A percentile compares a stretch with the other conserved stretches of the same genome.
These are phyloP conservation scores for Cadophora malorum DNA, from an alignment of 2,329 filamentous ascomycete species.

Conservation along the genomic window DNA sequence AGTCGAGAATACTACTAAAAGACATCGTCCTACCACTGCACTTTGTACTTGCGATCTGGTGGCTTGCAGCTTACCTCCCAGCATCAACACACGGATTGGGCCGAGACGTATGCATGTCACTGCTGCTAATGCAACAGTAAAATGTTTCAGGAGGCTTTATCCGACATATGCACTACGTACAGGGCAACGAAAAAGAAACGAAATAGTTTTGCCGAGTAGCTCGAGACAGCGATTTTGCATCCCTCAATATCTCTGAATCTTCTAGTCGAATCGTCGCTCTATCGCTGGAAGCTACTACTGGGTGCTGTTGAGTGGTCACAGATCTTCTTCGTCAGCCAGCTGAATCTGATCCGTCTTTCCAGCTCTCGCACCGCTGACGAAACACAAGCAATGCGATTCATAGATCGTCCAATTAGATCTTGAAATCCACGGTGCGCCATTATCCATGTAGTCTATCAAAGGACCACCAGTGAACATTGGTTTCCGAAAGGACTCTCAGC, in stretches of 20 bases:
- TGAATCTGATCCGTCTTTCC: constrained; percentile 9
- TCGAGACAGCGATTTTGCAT: not conserved
- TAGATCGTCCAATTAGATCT: constrained; percentile 16
- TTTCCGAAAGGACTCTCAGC: not conserved
- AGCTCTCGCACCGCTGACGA: constrained; percentile 8
- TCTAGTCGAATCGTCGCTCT: not conserved
- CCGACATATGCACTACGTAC: not conserved
- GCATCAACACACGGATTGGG: not conserved
- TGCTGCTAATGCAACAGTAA: constrained; percentile 2
- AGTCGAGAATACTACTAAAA: no score
- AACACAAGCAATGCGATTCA: constrained; percentile 9
- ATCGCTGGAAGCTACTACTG: not conserved
- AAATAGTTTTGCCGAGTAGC: not conserved
- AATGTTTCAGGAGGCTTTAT: constrained; percentile 10
- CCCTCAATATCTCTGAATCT: not conserved
- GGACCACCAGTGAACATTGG: no score
- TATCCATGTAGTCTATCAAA: constrained; percentile 6
- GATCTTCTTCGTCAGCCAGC: constrained; percentile 12
- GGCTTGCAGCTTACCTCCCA: not conserved
- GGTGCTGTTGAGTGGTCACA: not conserved
- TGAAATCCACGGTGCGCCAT: not conserved
- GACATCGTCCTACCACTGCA: not conserved
- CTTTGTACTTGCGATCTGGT: constrained; percentile 1
- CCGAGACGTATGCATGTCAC: not conserved
- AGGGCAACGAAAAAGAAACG: no score